Percentiles rank a stretch among this genome's conserved stretches.
phyloP scores from a whole-genome alignment of 202 grass and related monocot genomes.

The Carex sylvatica region DNA sequence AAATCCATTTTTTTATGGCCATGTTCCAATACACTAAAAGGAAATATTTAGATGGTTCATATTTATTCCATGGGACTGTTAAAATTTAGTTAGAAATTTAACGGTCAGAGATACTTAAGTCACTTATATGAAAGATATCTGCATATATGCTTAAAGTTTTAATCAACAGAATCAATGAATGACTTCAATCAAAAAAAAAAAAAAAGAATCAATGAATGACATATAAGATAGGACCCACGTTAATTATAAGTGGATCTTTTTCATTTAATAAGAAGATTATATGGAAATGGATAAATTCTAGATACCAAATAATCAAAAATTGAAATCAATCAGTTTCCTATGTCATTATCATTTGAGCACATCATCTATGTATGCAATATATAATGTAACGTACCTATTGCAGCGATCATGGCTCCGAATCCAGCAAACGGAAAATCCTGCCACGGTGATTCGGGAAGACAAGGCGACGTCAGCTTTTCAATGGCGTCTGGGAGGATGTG shows the following conservation, averaged over 20 bases:
- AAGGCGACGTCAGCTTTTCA: conserved; percentile 51
- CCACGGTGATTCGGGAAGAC: conserved; percentile 47
- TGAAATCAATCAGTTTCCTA: not conserved
- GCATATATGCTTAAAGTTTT: no score
- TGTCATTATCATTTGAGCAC: not conserved
- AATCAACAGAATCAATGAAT: no score
- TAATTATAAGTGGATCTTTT: no score
- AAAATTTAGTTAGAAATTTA: not conserved
- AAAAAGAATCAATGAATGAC: no score
- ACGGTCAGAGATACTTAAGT: no score
- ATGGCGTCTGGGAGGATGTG: conserved; percentile 83
- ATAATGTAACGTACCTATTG: conserved; percentile 33
- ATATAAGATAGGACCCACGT: no score
- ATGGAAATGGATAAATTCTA: not conserved
- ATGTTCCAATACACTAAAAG: no score
- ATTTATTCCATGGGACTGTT: not conserved
- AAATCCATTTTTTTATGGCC: no score
- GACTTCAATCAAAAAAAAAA: no score
- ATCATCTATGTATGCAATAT: not conserved
- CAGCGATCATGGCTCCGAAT: conserved; percentile 54
- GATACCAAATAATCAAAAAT: not conserved
- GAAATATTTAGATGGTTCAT: no score
- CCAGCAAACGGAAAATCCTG: conserved; percentile 57
- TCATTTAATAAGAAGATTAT: not conserved
- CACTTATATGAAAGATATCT: no score